Evolutionary conservation across 163 green algal species (phyloP), one percentile per base, ranked within the genome.

Genomic region (Scenedesmus sp.): DNA sequence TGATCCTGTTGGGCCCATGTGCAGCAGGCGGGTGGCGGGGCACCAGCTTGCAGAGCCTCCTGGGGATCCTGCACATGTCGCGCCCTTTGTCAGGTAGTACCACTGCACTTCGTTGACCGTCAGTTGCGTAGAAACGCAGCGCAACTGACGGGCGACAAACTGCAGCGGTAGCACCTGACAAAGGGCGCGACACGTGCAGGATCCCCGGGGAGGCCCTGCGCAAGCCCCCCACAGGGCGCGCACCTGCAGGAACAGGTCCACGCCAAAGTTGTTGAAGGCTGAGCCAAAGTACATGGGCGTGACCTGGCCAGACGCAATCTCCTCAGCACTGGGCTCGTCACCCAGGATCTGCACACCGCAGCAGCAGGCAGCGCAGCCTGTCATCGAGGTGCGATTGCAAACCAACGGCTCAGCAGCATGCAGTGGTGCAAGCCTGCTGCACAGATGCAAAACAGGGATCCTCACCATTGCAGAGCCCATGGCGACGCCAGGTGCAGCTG

Each of bases 181-280:
- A 33, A 72, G 35, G 0, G 20, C 24, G 16, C 59, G 22, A 15
- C 18, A 72, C 59, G 22, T 72, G 51, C 51, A 61, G 56, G 20
- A 70, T 22, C 46, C 46, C 7, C n/a, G n/a, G n/a, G n/a, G n/a
- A n/a, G n/a, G n/a, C n/a, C n/a, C n/a, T n/a, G n/a, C 10, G 10
- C 46, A 56, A 56, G 53, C n/a, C 59, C 18, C 40, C 33, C 30
- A 26, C 44, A 30, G 7, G 9, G 13, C 18, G 9, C 46, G 46
- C 35, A 92, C 73, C 83, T 97, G 89, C 87, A 98, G 95, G 89
- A 98, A 97, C 18, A 97, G 93, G 92, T 98, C 93, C 87, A 98
- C 96, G 0, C 96, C 96, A 91, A 98, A 98, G 92, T 97, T 98
- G 91, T 96, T 97, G 91, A 97, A 96, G 16, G 96, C 96, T 1